These are phyloP conservation scores for Brasilioporus rufonigricans DNA, from an alignment of 768 basidiomycete species.

Conservation along the genomic window DNA sequence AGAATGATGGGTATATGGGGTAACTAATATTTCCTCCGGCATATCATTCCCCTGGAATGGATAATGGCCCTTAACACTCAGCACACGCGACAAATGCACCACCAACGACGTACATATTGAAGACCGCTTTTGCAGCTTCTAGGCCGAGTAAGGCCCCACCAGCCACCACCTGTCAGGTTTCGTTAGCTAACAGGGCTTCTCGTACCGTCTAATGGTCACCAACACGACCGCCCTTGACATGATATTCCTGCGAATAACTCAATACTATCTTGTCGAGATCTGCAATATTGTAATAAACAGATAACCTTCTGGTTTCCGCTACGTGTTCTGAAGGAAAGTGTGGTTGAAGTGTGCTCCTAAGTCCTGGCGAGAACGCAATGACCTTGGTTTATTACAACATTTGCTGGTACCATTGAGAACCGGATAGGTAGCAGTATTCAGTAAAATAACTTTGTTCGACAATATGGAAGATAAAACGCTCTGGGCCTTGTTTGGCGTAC, in stretches of 20 bases:
- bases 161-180: constrained; percentile 37
- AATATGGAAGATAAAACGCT: constrained; percentile 51
- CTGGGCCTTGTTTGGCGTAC: constrained; percentile 58
- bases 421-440: constrained; percentile 39
- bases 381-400: constrained; percentile 50
- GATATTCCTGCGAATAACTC: constrained; percentile 47
- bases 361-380: constrained; percentile 70
- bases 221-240: constrained; percentile 36
- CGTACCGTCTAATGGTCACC: neutral
- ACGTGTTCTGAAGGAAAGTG: constrained; percentile 45
- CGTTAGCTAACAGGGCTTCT: neutral
- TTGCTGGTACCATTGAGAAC: constrained; percentile 49
- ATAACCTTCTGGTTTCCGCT: constrained; percentile 50
- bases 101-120: constrained; percentile 43
- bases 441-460: constrained; percentile 44
- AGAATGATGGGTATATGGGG: constrained; percentile 49
- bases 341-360: constrained; percentile 58
- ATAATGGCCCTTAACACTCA: neutral
- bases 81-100: neutral
- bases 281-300: constrained; percentile 69
- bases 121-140: constrained; percentile 71
- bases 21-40: constrained; percentile 53
- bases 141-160: constrained; percentile 73
- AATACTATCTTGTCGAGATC: constrained; percentile 68
- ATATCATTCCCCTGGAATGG: constrained; percentile 31